A percentile compares a stretch with the other conserved stretches of the same genome.
Conservation (phyloP, 2,329 filamentous ascomycete species). For the Sporothrix brasiliensis region DNA sequence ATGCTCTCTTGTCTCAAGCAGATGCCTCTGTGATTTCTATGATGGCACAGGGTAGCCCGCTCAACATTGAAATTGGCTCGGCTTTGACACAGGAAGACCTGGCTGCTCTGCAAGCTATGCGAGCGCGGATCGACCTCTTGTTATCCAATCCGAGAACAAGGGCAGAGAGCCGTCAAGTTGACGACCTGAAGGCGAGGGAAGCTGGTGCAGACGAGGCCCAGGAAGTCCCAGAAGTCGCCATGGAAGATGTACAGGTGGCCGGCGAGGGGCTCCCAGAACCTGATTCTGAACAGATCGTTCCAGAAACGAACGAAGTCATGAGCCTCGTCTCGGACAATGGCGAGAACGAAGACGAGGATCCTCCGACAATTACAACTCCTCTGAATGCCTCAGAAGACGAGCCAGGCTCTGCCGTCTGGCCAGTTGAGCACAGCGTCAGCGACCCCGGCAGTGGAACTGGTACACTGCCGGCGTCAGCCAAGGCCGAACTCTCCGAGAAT, state of each 20-base stretch:
- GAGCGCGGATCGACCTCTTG: conserved; percentile 45
- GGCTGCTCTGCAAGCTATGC: conserved; percentile 52
- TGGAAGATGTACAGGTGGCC: conserved; percentile 16
- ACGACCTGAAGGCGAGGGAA: background rate
- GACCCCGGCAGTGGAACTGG: conserved; percentile 19
- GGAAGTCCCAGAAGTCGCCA: conserved; percentile 27
- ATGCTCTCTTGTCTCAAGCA: conserved; percentile 59
- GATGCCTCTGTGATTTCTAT: conserved; percentile 51
- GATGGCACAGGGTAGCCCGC: conserved; percentile 53
- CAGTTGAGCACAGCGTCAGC: conserved; percentile 29
- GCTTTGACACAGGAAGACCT: conserved; percentile 50
- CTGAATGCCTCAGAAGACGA: conserved; percentile 28
- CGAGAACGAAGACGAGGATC: conserved; percentile 36
- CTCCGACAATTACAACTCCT: conserved; percentile 33
- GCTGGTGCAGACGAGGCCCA: background rate
- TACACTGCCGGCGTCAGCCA: background rate
- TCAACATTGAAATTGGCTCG: conserved; percentile 46
- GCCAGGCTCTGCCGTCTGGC: conserved; percentile 29
- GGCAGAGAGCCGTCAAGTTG: background rate
- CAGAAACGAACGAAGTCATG: conserved; percentile 33
- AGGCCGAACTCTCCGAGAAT: background rate
- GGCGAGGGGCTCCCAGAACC: background rate
- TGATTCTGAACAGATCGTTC: conserved; percentile 9
- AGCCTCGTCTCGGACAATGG: conserved; percentile 37
- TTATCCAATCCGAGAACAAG: background rate